Percentiles rank a stretch among this genome's conserved stretches.
phyloP scores from a whole-genome alignment of 768 basidiomycete genomes.

The Mycena capillaripes region DNA sequence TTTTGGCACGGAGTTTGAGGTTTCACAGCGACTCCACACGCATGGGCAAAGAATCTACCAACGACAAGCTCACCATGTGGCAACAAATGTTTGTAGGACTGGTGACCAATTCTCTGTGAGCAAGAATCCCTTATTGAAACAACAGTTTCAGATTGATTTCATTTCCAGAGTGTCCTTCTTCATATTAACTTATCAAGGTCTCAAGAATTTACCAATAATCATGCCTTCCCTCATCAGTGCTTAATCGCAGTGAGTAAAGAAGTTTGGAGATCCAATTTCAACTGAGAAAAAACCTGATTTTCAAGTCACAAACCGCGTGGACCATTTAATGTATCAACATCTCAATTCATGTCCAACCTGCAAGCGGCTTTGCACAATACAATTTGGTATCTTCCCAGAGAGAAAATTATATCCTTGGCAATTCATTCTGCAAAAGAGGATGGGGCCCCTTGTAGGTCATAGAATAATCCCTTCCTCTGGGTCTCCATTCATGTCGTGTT shows the following conservation, averaged over 20 bases:
- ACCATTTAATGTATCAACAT: conserved; percentile 9
- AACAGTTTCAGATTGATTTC: conserved; percentile 13
- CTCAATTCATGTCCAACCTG: no score
- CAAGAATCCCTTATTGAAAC: conserved; percentile 10
- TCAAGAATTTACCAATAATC: no score
- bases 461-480: no score
- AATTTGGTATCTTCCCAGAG: conserved; percentile 8
- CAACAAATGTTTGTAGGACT: no score
- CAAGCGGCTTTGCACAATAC: conserved; percentile 9
- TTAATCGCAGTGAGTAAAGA: no score
- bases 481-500: no score
- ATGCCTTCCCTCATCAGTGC: no score
- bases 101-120: not conserved
- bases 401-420: no score
- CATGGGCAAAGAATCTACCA: not conserved
- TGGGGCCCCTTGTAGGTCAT: no score
- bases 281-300: not conserved
- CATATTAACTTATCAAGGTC: no score
- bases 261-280: not conserved
- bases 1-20: not conserved
- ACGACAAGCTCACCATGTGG: no score
- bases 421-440: no score
- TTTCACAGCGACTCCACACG: not conserved
- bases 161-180: not conserved
- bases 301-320: conserved; percentile 2